A percentile compares a stretch with the other conserved stretches of the same genome.
phyloP scores from a whole-genome alignment of 805 yeast species.

The Teunomyces pallodes region DNA sequence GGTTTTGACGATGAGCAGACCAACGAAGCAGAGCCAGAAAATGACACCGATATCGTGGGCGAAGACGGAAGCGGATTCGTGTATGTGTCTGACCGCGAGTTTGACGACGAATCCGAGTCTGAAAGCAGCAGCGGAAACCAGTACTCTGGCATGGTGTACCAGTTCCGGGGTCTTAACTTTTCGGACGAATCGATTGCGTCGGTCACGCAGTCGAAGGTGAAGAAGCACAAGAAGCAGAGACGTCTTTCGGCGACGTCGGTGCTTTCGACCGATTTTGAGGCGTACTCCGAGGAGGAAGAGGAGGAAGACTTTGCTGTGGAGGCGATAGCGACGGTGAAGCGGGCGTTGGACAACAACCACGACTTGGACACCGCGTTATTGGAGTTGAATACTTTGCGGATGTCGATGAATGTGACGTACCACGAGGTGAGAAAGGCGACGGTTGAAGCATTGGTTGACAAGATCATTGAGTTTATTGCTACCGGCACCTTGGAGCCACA shows the following conservation, averaged over 20 bases:
- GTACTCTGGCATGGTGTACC: conserved; percentile 45
- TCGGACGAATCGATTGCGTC: conserved; percentile 63
- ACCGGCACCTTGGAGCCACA: conserved; percentile 76
- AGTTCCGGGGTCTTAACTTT: conserved; percentile 45
- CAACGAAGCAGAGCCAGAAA: conserved; percentile 12
- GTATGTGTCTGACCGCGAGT: conserved; percentile 47
- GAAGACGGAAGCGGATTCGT: conserved; percentile 49
- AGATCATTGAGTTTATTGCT: conserved; percentile 70
- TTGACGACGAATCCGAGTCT: conserved; percentile 29
- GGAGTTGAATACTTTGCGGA: conserved; percentile 90
- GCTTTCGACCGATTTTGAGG: conserved; percentile 48
- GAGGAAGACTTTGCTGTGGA: conserved; percentile 84
- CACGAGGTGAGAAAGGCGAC: conserved; percentile 90
- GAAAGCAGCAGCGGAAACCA: conserved; percentile 36
- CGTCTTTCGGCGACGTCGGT: conserved; percentile 36
- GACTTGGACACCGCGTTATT: conserved; percentile 89
- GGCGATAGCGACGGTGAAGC: conserved; percentile 89
- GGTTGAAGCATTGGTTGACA: conserved; percentile 61
- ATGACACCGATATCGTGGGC: conserved; percentile 38
- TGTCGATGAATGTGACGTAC: conserved; percentile 96
- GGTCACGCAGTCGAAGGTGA: conserved; percentile 41
- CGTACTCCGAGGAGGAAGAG: conserved; percentile 34
- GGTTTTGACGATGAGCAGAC: conserved; percentile 26
- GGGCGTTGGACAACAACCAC: conserved; percentile 91
- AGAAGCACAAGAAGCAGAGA: conserved; percentile 33